Evolutionary conservation across 2,329 filamentous ascomycete species (phyloP), one percentile per base, ranked within the genome.

Genomic region (Fulvia fulva): DNA sequence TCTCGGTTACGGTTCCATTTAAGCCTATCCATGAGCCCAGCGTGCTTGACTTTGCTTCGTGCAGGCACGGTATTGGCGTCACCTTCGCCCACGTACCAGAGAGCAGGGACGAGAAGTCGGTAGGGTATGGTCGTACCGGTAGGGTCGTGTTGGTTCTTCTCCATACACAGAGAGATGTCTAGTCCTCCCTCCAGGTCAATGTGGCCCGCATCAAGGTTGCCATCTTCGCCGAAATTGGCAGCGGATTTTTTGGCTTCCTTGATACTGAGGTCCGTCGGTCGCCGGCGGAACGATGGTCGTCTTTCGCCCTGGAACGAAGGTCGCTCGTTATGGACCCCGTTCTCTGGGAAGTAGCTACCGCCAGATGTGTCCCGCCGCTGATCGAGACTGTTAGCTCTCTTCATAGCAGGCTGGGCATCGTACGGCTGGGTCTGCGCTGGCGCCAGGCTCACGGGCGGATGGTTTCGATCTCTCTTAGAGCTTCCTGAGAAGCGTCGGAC

Each of bases 51-150:
- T 28, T 53, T 55, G 49, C 64, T 61, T 16, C 51, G 56, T 44
- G 67, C 65, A 1, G 59, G 63, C 12, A 50, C 47, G n/a, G 47
- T 12, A 51, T 73, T 73, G 5, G 55, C 55, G 49, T 73, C 69
- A 0, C 57, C 60, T 19, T 61, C 57, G 1, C 71, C 72, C 19
- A 70, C 62, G 52, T 78, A 86, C 67, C 76, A 76, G 53, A 99
- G 77, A 54, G 86, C 85, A 11, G 95, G 94, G 5, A 99, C 87
- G 1, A 97, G 81, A 5, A 99, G 77, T 41, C 91, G 82, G 73
- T 99, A 99, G 8, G 91, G 90, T 52, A 86, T 84, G 0, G 94
- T 99, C 63, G 90, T 91, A 14, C 94, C 95, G 0, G 89, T 83
- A 0, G 94, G 93, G 67, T 99, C 91, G 62, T 85, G 86, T 46